Base-by-base conservation (phyloP, 371 early-diverging fungal genomes). In the Mortierella sp. region DNA sequence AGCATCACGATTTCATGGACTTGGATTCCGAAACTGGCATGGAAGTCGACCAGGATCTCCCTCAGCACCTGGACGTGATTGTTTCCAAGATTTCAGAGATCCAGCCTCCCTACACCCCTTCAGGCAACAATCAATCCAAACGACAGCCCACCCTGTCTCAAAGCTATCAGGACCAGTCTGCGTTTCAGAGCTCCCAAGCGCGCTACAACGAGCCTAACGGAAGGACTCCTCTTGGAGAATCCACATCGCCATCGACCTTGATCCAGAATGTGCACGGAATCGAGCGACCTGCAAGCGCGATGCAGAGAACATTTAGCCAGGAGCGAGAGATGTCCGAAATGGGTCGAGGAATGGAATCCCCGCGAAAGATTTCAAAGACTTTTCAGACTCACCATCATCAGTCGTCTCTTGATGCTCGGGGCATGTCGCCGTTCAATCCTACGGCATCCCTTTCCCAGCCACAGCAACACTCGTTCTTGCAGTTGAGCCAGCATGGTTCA, bases 221-320 rank as follows among this genome's bases (percentile, higher is more conserved):
- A 40, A 31, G 72, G 34, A 37, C 1, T 5, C 64, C 21, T n/a
- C 31, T 16, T 16, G 64, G 74, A 61, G 61, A 26, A 26, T 59
- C 59, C 28, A 21, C 64, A 16, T 28, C 70, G 8, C 54, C 67
- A 13, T 40, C 53, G 1, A 77, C 77, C 13, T 24, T 83, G 8
- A 80, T 83, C 31, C 80, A 83, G 34, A 76, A 48, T 59, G 75
- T 83, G 16, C 77, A 71, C 6, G 83, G 83, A 10, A 70, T 83
- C 24, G 83, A 83, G 69, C 53, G 83, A 51, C 83, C 83, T 2
- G 80, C 83, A 9, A 83, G 83, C 40, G 83, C 83, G 16, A 80
- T 83, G 80, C 80, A 83, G 69, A 73, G 79, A 61, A 71, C 77
- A 0, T 74, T 55, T 21, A 75, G 79, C 24, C 82, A 82, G 55